A percentile compares a stretch with the other conserved stretches of the same genome.
phyloP scores from a whole-genome alignment of 2,329 filamentous ascomycete genomes.

The Metarhizium guizhouense region DNA sequence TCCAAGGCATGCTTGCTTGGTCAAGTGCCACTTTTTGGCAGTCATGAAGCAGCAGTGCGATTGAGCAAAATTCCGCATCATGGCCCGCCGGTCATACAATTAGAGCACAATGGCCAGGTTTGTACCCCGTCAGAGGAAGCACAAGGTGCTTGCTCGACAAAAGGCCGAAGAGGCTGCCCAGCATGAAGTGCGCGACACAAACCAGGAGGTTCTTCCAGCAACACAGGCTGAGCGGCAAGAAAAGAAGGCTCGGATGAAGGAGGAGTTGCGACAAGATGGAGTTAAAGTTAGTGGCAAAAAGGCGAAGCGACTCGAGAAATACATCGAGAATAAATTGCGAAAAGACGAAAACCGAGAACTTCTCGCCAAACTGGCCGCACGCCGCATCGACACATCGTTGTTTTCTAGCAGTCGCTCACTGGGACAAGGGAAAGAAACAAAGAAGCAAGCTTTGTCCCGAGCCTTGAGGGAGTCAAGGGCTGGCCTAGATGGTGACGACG shows the following conservation, averaged over 20 bases:
- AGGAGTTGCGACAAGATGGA: slow-evolving; percentile 41
- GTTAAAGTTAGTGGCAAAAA: slow-evolving; percentile 55
- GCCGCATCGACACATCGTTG: slow-evolving; percentile 72
- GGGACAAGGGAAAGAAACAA: slow-evolving; percentile 63
- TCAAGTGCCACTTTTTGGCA: background rate
- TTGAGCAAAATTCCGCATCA: background rate
- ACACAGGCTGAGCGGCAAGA: slow-evolving; percentile 43
- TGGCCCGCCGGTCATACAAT: background rate
- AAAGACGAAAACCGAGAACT: slow-evolving; percentile 87
- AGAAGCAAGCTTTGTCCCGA: slow-evolving; percentile 56
- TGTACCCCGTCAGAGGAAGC: slow-evolving; percentile 57
- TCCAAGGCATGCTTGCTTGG: slow-evolving; percentile 11
- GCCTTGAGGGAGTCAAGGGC: slow-evolving; percentile 56
- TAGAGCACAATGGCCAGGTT: slow-evolving; percentile 41
- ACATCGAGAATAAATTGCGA: slow-evolving; percentile 80
- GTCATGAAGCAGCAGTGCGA: background rate
- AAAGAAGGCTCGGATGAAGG: slow-evolving; percentile 46
- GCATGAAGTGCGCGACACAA: slow-evolving; percentile 29
- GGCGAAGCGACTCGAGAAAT: slow-evolving; percentile 58
- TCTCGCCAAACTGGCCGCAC: slow-evolving; percentile 70
- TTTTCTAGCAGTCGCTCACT: slow-evolving; percentile 71
- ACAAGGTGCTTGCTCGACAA: slow-evolving; percentile 58
- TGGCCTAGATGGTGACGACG: slow-evolving; percentile 47
- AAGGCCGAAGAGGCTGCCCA: slow-evolving; percentile 35
- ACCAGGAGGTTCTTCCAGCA: slow-evolving; percentile 25